Base-by-base conservation (phyloP, 2,329 filamentous ascomycete species). In the Fusarium nodosum region DNA sequence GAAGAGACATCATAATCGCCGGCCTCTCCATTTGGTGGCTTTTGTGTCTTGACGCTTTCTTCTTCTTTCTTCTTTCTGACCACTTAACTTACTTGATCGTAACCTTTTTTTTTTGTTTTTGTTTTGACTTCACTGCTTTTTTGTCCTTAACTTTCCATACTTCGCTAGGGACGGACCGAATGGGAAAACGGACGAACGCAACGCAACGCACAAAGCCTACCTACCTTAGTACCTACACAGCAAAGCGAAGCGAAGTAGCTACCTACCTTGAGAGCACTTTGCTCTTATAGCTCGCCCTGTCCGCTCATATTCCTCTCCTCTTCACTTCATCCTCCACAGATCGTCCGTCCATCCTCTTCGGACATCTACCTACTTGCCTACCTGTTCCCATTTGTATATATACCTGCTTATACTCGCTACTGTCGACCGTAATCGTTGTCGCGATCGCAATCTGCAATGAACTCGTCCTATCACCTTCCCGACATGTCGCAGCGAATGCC, bases 401-500 rank as follows among this genome's bases (percentile, higher is more conserved):
- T 26, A 24, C 13, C 24, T 41, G 55, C 57, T 48, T 66, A 39
- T 44, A 55, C 30, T 47, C 24, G 30, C 16, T 34, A 31, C 20
- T 44, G 34, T 22, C 38, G 30, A 30, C 44, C 42, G 30, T 22
- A 20, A 18, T 47, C 55, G 24, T 26, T 56, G 31, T 26, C 34
- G 5, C 24, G 22, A 28, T 45, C 47, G 52, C 58, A 46, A 57
- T 48, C 34, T 39, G 52, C 50, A 64, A 79, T 79, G 77, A 78
- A 77, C 60, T 74, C 74, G 33, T 60, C 71, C 64, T 79, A 78
- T 60, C 74, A 72, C 46, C 73, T 66, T 38, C 61, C 76, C 54
- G 74, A 78, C 56, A 74, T 77, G 74, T 72, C 77, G 44, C 78
- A 79, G 69, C 76, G 75, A 54, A 69, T 76, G 60, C 73, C 77